Evolutionary conservation across 352 stramenopile species (phyloP), one percentile per base, ranked within the genome.

Genomic region (Pythium rhizo-oryzae): DNA sequence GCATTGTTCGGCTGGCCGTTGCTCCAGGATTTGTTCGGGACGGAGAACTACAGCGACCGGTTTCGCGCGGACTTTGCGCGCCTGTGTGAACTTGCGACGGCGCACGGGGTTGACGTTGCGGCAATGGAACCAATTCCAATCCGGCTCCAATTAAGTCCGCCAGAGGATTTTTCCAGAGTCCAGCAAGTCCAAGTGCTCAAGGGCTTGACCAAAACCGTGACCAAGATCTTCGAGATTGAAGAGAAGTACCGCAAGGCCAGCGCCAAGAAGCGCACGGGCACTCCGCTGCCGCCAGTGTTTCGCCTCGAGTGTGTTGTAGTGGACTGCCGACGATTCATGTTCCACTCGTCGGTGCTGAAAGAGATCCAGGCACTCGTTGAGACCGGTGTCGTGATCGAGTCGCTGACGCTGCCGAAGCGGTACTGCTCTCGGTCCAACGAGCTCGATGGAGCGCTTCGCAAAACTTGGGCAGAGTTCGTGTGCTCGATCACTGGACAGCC

Each of bases 51-150:
- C 33, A 49, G 58, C 44, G 30, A 43, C 4, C 6, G 47, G 28
- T 63, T 63, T 35, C 33, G 24, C 15, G 25, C 49, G 16, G 13
- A 55, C 21, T 63, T 63, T 28, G 19, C 44, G 2, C 25, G 15
- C 1, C 43, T 28, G 1, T 63, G 57, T 35, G 25, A 35, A 4
- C 19, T 52, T 2, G 28, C 44, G 1, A 46, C 8, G 7, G 28
- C 18, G 1, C 43, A 37, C 11, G 57, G 41, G 18, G 23, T 62
- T 8, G 57, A 63, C 19, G 44, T 55, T 11, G n/a, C 25, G 25
- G 43, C 19, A 8, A 63, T 63, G 57, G 37, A 56, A 25, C 57
- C 57, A 8, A 63, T 63, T 46, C 43, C 57, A 8, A 63, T 63
- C 16, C 37, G 49, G 2, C 37, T 63, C 2, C 25, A 47, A 5